Conservation (phyloP, 257 asterid species). For the Nicotiana noctiflora region DNA sequence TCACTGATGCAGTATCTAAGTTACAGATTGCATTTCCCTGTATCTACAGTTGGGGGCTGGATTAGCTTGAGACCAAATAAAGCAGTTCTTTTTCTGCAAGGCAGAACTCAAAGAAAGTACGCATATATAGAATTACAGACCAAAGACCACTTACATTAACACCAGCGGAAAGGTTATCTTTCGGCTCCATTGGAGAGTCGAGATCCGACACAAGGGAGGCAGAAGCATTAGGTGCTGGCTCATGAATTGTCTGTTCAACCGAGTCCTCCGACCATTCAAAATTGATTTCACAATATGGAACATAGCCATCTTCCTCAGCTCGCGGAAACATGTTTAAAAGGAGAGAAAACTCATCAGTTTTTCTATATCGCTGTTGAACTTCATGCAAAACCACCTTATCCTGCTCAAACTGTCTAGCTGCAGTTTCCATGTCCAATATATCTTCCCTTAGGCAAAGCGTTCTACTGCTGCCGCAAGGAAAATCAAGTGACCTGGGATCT, state of each 20-base stretch:
- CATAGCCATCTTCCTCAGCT: conserved; percentile 43
- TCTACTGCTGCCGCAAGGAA: conserved; percentile 49
- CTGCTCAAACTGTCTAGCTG: conserved; percentile 71
- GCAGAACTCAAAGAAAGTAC: background rate
- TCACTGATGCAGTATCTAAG: conserved; percentile 12
- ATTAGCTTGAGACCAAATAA: conserved; percentile 5
- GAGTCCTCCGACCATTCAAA: conserved; percentile 19
- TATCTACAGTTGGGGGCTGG: conserved; percentile 12
- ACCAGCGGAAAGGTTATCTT: conserved; percentile 16
- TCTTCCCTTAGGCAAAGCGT: conserved; percentile 62
- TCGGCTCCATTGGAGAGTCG: conserved; percentile 4
- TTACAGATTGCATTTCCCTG: conserved; percentile 27
- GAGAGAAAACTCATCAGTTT: conserved; percentile 38
- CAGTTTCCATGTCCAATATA: conserved; percentile 65
- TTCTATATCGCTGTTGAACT: conserved; percentile 42
- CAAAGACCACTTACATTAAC: conserved; percentile 24
- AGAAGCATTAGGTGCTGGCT: conserved; percentile 17
- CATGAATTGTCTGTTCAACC: background rate
- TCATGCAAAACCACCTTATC: conserved; percentile 40
- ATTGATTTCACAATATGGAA: conserved; percentile 51
- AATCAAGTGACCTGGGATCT: conserved; percentile 53
- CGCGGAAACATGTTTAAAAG: conserved; percentile 40
- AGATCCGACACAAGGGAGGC: conserved; percentile 21
- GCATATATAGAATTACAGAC: background rate
- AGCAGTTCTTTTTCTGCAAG: background rate